Percentiles rank a stretch among this genome's conserved stretches.
Conservation (phyloP, 768 basidiomycete species). For the Gymnopilus junonius region DNA sequence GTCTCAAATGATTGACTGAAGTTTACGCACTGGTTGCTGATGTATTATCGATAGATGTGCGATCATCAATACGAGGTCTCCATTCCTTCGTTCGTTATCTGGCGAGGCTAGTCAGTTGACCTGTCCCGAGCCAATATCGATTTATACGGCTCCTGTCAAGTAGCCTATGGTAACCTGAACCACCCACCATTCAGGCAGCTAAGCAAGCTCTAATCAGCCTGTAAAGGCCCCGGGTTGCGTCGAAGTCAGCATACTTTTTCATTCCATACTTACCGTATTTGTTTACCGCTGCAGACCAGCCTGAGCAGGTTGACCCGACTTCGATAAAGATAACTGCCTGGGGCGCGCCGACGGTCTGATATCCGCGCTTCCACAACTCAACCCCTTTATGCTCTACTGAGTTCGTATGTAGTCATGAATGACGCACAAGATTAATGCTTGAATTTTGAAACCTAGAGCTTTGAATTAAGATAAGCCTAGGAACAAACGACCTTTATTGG, state of each 20-base stretch:
- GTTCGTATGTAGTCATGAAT: neutral
- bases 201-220: neutral
- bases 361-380: neutral
- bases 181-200: neutral
- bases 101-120: constrained; percentile 1
- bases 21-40: constrained; percentile 1
- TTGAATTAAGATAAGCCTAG: neutral
- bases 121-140: neutral
- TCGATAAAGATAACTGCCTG: constrained; percentile 1
- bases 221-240: neutral
- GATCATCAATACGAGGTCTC: neutral
- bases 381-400: neutral
- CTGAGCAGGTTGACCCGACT: neutral
- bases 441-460: neutral
- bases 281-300: neutral
- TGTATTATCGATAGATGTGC: neutral
- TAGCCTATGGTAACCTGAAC: neutral
- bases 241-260: neutral
- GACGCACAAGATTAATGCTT: neutral
- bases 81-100: neutral
- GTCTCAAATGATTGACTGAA: neutral
- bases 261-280: neutral
- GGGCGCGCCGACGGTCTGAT: neutral
- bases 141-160: neutral
- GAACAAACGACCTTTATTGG: neutral